Conservation (phyloP, 2,329 filamentous ascomycete genomes). For the Daldinia sp. region DNA sequence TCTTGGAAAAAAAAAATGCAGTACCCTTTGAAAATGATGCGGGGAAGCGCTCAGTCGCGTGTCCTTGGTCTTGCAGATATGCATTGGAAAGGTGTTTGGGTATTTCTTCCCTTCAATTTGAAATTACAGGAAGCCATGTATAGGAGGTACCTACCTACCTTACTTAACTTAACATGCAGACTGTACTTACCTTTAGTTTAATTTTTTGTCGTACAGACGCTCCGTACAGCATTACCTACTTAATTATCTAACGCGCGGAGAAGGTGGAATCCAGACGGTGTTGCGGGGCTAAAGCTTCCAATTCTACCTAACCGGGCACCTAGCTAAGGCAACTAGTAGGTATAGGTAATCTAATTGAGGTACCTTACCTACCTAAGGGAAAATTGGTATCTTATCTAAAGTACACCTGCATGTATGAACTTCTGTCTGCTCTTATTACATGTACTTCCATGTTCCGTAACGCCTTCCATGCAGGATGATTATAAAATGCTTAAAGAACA, state of each 20-base stretch:
- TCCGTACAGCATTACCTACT: background rate
- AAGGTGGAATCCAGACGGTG: constrained; percentile 21
- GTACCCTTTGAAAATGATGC: constrained; percentile 23
- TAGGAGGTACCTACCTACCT: background rate
- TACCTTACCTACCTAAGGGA: background rate
- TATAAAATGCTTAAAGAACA: constrained; percentile 4
- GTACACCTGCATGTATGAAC: background rate
- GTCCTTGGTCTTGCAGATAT: constrained; percentile 20
- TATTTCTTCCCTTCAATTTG: constrained; percentile 13
- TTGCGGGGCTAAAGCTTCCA: constrained; percentile 41
- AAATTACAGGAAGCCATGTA: constrained; percentile 11
- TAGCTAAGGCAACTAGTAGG: background rate
- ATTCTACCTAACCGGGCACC: constrained; percentile 8
- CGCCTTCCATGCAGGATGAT: background rate
- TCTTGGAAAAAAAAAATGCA: constrained; percentile 19
- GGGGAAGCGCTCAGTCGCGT: constrained; percentile 34
- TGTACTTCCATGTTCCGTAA: background rate
- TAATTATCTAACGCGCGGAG: constrained; percentile 1
- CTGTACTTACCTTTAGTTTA: constrained; percentile 3
- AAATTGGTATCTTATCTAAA: background rate
- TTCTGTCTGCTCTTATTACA: background rate
- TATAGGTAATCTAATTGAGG: background rate
- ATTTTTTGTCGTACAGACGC: constrained; percentile 2
- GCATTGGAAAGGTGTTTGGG: constrained; percentile 17
- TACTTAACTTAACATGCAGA: background rate